Evolutionary conservation across 2,329 filamentous ascomycete genomes (phyloP).

Genomic region (Penicillium polonicum): DNA sequence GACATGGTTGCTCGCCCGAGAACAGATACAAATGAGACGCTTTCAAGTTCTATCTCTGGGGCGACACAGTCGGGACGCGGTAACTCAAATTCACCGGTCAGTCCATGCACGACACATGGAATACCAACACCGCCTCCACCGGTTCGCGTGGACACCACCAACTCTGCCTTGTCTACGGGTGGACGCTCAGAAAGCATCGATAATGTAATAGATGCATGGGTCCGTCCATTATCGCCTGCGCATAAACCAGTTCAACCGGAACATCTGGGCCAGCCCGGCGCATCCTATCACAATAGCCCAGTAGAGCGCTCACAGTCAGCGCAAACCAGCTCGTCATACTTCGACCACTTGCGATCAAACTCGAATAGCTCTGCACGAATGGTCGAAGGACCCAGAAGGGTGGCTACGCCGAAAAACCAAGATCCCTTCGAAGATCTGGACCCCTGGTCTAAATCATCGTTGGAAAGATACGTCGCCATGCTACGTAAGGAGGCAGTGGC

Average conservation of each 20-base stretch:
- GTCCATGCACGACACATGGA: constrained; percentile 20
- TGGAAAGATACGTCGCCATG: constrained; percentile 56
- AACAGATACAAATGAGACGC: constrained; percentile 12
- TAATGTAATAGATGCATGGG: constrained; percentile 47
- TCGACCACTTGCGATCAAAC: constrained; percentile 1
- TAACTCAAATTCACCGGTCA: constrained; percentile 24
- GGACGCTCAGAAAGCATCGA: constrained; percentile 42
- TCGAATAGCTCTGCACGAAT: constrained; percentile 10
- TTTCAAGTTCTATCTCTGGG: background rate
- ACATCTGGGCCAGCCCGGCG: constrained; percentile 9
- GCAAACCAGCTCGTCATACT: constrained; percentile 4
- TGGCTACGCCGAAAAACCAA: constrained; percentile 20
- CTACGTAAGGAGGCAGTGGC: constrained; percentile 52
- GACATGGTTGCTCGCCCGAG: constrained; percentile 6
- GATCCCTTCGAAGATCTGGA: constrained; percentile 56
- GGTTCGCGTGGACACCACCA: constrained; percentile 31
- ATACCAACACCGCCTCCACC: constrained; percentile 16
- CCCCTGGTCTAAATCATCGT: constrained; percentile 56
- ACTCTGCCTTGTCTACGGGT: constrained; percentile 28
- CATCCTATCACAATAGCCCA: constrained; percentile 14
- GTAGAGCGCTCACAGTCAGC: constrained; percentile 13
- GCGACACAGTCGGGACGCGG: constrained; percentile 2
- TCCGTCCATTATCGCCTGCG: constrained; percentile 33
- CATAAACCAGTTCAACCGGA: constrained; percentile 16
- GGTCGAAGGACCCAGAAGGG: constrained; percentile 9